Conservation (phyloP, 2,329 filamentous ascomycete species). For the Calonectria henricotiae region DNA sequence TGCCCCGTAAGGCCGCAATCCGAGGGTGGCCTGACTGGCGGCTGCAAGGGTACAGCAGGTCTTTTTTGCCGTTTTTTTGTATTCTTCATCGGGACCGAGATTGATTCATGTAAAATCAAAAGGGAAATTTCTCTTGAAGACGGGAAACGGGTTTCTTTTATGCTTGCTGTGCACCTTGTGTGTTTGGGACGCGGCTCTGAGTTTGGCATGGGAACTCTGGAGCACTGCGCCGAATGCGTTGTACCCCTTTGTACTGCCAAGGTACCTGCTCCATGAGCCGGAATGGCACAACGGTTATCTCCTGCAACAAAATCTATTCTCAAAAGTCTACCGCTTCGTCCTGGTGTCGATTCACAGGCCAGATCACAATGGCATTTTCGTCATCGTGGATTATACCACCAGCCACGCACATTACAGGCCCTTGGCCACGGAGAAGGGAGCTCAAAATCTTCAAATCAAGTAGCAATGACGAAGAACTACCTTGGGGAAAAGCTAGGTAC, state of each 20-base stretch:
- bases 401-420: too few relatives aligned
- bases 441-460: neutral
- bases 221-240: neutral
- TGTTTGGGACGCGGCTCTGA: neutral
- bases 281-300: neutral
- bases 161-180: neutral
- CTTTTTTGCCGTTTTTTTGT: constrained; percentile 3
- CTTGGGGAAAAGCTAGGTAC: too few relatives aligned
- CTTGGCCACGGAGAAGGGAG: too few relatives aligned
- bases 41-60: constrained; percentile 3
- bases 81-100: neutral
- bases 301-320: neutral
- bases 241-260: neutral
- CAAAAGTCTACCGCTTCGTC: neutral
- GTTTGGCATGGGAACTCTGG: neutral
- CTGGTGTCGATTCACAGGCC: too few relatives aligned
- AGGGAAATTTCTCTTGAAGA: neutral
- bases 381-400: too few relatives aligned
- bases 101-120: neutral
- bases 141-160: neutral
- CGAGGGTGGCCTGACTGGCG: constrained; percentile 9
- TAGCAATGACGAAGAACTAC: too few relatives aligned
- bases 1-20: neutral
- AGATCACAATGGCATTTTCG: too few relatives aligned
- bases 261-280: constrained; percentile 10